Conservation (phyloP, 345 rosid genomes). For the Eucalyptus microcorys region DNA sequence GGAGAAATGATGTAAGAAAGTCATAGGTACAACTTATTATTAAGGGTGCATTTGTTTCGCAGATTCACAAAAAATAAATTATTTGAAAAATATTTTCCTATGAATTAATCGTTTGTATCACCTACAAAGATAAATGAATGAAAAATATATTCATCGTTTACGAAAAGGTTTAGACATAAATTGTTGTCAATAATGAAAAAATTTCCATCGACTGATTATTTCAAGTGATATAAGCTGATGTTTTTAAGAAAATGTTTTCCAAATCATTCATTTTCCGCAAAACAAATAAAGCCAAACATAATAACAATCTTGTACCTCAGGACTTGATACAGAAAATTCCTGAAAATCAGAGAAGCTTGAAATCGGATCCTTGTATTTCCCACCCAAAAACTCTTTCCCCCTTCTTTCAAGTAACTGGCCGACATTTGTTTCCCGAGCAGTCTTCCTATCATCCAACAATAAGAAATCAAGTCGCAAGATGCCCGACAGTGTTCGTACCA, state of each 20-base stretch:
- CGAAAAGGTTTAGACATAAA: background rate
- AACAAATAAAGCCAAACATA: background rate
- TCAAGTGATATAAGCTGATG: background rate
- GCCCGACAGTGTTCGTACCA: background rate
- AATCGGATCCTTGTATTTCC: constrained; percentile 55
- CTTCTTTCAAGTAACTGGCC: constrained; percentile 59
- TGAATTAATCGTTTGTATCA: no score
- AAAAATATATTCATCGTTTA: background rate
- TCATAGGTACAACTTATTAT: background rate
- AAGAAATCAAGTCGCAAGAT: background rate
- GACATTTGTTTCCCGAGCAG: constrained; percentile 51
- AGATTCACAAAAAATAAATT: no score
- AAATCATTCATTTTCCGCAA: no score
- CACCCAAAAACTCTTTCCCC: constrained; percentile 69
- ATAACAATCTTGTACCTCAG: constrained; percentile 44
- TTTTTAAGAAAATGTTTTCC: background rate
- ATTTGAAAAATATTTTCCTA: background rate
- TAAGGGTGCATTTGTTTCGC: background rate
- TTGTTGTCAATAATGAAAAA: background rate
- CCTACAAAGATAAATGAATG: background rate
- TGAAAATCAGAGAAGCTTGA: constrained; percentile 80
- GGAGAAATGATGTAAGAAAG: background rate
- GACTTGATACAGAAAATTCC: constrained; percentile 71
- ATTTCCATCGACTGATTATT: background rate
- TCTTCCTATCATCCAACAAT: constrained; percentile 25